These are phyloP conservation scores for Nothophoma quercina DNA, from an alignment of 2,329 filamentous ascomycete genomes.

Conservation along the genomic window DNA sequence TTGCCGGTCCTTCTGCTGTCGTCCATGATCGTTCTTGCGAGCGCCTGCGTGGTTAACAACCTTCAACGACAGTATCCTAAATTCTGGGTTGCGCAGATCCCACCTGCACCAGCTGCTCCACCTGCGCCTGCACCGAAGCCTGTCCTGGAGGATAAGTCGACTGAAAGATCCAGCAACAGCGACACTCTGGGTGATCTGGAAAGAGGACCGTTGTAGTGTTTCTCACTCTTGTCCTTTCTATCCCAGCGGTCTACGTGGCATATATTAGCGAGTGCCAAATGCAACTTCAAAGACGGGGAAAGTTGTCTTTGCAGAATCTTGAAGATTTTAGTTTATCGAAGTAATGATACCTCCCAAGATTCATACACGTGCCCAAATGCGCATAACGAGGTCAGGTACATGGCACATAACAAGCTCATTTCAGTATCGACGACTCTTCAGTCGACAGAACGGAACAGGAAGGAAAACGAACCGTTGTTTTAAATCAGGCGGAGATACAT, in stretches of 20 bases:
- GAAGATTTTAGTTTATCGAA: too few relatives aligned
- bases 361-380: too few relatives aligned
- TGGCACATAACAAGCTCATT: too few relatives aligned
- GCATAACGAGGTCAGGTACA: too few relatives aligned
- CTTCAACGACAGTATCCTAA: constrained; percentile 55
- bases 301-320: too few relatives aligned
- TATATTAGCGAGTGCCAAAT: background rate
- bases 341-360: too few relatives aligned
- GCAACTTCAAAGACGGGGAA: background rate
- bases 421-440: too few relatives aligned
- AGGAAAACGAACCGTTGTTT: too few relatives aligned
- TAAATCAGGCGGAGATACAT: too few relatives aligned
- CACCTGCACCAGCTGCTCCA: constrained; percentile 26
- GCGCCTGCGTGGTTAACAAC: constrained; percentile 55
- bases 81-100: constrained; percentile 55
- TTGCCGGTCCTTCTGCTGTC: constrained; percentile 53
- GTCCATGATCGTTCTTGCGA: constrained; percentile 49
- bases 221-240: background rate
- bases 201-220: constrained; percentile 18
- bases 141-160: constrained; percentile 19
- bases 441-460: too few relatives aligned
- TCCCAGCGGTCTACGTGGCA: background rate
- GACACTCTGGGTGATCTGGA: constrained; percentile 28
- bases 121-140: constrained; percentile 21
- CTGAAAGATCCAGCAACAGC: constrained; percentile 19